Percentiles rank a stretch among this genome's conserved stretches.
These are phyloP conservation scores for Echeveria elegans DNA, from an alignment of 164 flowering plant species.

Conservation along the genomic window DNA sequence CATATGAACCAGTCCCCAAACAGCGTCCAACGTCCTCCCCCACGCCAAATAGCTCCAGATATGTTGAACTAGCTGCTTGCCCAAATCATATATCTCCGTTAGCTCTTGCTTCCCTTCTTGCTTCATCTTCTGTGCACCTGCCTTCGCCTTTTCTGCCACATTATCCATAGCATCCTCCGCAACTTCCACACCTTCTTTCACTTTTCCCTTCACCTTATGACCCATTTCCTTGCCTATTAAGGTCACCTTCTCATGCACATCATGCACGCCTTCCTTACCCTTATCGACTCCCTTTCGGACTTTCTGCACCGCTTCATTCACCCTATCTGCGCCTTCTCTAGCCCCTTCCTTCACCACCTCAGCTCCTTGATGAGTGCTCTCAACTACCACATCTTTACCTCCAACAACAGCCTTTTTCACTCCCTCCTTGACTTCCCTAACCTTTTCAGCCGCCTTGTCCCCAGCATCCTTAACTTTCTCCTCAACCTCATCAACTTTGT, in stretches of 20 bases:
- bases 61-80: neutral
- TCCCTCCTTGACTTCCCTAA: neutral
- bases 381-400: neutral
- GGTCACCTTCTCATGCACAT: neutral
- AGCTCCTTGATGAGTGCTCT: neutral
- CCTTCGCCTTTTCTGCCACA: neutral
- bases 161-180: neutral
- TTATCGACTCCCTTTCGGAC: neutral
- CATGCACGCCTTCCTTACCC: neutral
- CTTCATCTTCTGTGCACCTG: neutral
- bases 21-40: neutral
- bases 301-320: neutral
- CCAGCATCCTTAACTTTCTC: neutral
- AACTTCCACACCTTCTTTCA: neutral
- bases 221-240: neutral
- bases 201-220: neutral
- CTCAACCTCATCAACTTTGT: neutral
- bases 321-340: too few relatives aligned
- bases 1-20: neutral
- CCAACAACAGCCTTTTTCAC: neutral
- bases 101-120: slow-evolving; percentile 3
- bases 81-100: neutral
- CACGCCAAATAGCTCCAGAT: slow-evolving; percentile 2
- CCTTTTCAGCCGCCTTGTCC: neutral
- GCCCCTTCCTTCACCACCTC: neutral